Percentiles rank a stretch among this genome's conserved stretches.
Conservation (phyloP, 495 filamentous ascomycete species). For the Platismatia glauca region DNA sequence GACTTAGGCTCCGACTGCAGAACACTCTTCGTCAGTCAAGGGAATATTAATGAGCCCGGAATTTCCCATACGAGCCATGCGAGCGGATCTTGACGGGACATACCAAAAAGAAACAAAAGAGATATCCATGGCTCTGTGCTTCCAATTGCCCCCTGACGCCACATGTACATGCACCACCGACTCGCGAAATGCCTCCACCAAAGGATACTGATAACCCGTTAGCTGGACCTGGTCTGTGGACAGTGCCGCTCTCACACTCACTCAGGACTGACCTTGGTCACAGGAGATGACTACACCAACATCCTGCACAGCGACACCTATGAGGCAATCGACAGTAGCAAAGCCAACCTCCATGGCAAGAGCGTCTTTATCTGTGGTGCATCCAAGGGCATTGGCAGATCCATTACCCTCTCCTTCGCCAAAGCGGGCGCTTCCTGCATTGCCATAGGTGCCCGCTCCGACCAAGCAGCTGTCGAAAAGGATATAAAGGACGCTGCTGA, state of each 20-base stretch:
- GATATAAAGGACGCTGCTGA: slow-evolving; percentile 32
- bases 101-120: background rate
- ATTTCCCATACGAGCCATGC: background rate
- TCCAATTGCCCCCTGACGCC: background rate
- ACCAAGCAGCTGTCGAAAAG: slow-evolving; percentile 29
- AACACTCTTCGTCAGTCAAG: no score
- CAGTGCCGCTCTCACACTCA: background rate
- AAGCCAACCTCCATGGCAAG: slow-evolving; percentile 37
- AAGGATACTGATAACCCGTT: background rate
- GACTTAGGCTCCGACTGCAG: no score
- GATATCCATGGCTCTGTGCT: background rate
- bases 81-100: background rate
- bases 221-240: background rate
- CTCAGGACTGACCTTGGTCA: background rate
- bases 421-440: slow-evolving; percentile 35
- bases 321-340: slow-evolving; percentile 21
- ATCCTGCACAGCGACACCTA: slow-evolving; percentile 33
- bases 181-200: slow-evolving; percentile 7
- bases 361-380: slow-evolving; percentile 42
- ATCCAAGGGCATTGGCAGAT: slow-evolving; percentile 42
- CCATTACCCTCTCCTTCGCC: slow-evolving; percentile 41
- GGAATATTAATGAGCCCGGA: background rate
- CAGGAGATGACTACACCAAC: slow-evolving; percentile 15
- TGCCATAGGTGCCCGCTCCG: slow-evolving; percentile 36
- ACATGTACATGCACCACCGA: background rate